A percentile compares a stretch with the other conserved stretches of the same genome.
These are phyloP conservation scores for Termitomyces sp. DNA, from an alignment of 768 basidiomycete species.

Conservation along the genomic window DNA sequence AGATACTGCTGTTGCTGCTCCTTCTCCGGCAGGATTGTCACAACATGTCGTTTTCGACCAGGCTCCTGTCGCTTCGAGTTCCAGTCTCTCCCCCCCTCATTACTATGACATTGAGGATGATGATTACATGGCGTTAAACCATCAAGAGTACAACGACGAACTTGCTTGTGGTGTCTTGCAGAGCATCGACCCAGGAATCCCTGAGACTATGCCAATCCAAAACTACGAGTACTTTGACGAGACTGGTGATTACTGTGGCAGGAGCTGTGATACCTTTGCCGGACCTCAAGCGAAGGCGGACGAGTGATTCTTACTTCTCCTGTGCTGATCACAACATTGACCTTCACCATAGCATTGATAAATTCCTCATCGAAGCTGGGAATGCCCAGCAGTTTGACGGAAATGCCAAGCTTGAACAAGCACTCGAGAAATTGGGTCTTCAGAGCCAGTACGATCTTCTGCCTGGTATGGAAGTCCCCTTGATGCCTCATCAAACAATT, in stretches of 20 bases:
- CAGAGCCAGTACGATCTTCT: slow-evolving; percentile 39
- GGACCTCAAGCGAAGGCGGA: slow-evolving; percentile 43
- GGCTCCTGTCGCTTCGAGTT: slow-evolving; percentile 17
- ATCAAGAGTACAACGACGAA: slow-evolving; percentile 15
- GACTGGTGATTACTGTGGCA: slow-evolving; percentile 43
- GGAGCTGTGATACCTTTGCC: slow-evolving; percentile 36
- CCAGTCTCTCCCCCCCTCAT: slow-evolving; percentile 6
- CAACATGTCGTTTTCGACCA: not conserved
- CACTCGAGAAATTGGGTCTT: slow-evolving; percentile 49
- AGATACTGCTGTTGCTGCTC: not conserved
- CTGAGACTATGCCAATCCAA: slow-evolving; percentile 20
- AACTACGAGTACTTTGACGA: slow-evolving; percentile 30
- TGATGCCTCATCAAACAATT: slow-evolving; percentile 70
- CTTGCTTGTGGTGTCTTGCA: slow-evolving; percentile 6
- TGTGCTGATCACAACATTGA: not conserved
- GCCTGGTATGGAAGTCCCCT: slow-evolving; percentile 52
- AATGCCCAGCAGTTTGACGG: slow-evolving; percentile 57
- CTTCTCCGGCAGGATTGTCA: not conserved
- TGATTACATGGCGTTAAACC: slow-evolving; percentile 5
- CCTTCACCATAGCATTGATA: slow-evolving; percentile 36
- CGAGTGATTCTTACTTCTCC: slow-evolving; percentile 36
- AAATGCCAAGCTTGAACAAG: slow-evolving; percentile 53
- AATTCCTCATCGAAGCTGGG: slow-evolving; percentile 49
- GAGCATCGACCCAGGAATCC: slow-evolving; percentile 11
- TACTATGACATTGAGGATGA: not conserved